phyloP scores from a whole-genome alignment of 2,329 filamentous ascomycete species.

The Diaporthe eres region DNA sequence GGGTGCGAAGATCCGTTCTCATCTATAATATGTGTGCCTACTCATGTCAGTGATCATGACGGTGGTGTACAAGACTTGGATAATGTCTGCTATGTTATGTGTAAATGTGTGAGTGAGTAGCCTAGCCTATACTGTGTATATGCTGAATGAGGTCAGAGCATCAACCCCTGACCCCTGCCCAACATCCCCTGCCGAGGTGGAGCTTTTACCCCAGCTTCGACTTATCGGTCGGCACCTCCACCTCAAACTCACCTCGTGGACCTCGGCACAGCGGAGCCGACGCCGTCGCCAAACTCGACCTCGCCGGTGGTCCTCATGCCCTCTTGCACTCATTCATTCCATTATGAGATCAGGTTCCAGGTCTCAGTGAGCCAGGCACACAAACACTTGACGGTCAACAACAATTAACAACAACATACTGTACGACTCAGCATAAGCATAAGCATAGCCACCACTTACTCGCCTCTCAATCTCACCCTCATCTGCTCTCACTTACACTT shows the following conservation, averaged over 20 bases:
- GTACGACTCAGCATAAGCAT: neutral
- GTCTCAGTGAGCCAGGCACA: neutral
- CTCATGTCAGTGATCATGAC: neutral
- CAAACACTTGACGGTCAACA: neutral
- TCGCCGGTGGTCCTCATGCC: neutral
- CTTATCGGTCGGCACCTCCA: neutral
- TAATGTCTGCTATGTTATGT: too few species aligned
- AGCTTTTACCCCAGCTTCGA: slow-evolving; percentile 18
- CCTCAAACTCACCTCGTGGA: neutral
- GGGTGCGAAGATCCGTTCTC: too few species aligned
- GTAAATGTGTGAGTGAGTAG: too few species aligned
- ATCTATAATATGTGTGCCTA: neutral
- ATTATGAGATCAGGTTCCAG: neutral
- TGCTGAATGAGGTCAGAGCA: neutral
- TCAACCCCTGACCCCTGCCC: slow-evolving; percentile 7
- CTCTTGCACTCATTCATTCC: neutral
- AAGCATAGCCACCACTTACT: neutral
- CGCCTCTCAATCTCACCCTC: neutral
- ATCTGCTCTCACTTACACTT: neutral
- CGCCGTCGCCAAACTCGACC: neutral
- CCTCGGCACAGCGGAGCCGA: slow-evolving; percentile 12
- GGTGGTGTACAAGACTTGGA: neutral
- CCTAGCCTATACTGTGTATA: too few species aligned
- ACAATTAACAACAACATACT: too few species aligned
- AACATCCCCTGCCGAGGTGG: slow-evolving; percentile 3